Conservation (phyloP, 192 early-diverging fungal genomes). For the Podila epigama region DNA sequence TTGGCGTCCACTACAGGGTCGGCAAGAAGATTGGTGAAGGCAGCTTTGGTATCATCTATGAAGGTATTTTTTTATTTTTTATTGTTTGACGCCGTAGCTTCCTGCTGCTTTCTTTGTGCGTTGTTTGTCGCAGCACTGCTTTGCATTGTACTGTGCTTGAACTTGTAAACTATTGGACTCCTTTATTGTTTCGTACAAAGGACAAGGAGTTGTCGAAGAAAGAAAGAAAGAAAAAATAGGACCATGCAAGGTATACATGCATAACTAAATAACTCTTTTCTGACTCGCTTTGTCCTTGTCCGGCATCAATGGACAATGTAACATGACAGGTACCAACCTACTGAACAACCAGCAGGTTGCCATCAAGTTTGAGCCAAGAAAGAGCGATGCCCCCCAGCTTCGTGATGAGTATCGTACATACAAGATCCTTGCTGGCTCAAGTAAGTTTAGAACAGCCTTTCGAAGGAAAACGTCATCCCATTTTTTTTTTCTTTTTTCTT, state of each 20-base stretch:
- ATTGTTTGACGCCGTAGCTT: too few species aligned
- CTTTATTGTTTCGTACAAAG: not conserved
- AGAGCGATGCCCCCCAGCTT: constrained; percentile 96
- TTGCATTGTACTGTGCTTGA: too few species aligned
- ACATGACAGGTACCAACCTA: constrained; percentile 75
- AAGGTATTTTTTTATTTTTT: constrained; percentile 69
- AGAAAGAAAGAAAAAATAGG: not conserved
- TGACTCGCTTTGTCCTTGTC: constrained; percentile 24
- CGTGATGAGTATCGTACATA: constrained; percentile 96
- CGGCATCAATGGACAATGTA: not conserved
- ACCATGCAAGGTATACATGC: not conserved
- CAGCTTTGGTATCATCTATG: constrained; percentile 98
- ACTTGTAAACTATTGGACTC: too few species aligned
- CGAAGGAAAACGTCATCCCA: not conserved
- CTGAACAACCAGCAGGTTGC: constrained; percentile 92
- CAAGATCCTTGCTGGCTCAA: constrained; percentile 83
- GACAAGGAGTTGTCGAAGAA: not conserved
- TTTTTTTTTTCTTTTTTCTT: too few species aligned
- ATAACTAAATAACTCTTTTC: constrained; percentile 3
- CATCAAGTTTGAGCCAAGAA: constrained; percentile 97
- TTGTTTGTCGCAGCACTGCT: not conserved
- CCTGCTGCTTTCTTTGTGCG: not conserved
- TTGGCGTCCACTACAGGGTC: constrained; percentile 96
- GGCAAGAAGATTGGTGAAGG: constrained; percentile 98
- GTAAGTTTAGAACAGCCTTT: constrained; percentile 47